Percentiles rank a stretch among this genome's conserved stretches.
These are phyloP conservation scores for Magnaporthales sp. DNA, from an alignment of 2,329 filamentous ascomycete genomes.

Conservation along the genomic window DNA sequence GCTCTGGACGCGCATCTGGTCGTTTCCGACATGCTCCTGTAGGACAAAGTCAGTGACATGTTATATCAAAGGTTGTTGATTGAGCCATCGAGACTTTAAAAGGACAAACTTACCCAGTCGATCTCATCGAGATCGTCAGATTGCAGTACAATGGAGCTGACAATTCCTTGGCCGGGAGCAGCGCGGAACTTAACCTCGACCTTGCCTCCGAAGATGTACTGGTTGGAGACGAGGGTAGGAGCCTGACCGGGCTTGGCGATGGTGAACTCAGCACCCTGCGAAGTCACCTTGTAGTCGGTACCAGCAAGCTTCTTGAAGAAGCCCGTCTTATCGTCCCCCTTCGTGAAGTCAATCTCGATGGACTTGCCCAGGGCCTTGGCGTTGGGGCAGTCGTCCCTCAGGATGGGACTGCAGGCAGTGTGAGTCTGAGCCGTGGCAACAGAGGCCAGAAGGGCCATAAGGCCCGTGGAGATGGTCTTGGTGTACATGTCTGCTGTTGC, in stretches of 20 bases:
- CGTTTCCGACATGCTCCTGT: constrained; percentile 73
- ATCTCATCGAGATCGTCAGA: constrained; percentile 91
- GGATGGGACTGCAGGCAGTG: constrained; percentile 45
- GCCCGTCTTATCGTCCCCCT: constrained; percentile 47
- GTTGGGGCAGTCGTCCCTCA: constrained; percentile 55
- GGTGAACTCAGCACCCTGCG: constrained; percentile 46
- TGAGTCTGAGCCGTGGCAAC: constrained; percentile 44
- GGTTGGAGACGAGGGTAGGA: constrained; percentile 65
- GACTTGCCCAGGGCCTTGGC: constrained; percentile 67
- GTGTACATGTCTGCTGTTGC: constrained; percentile 29
- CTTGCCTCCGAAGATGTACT: constrained; percentile 96
- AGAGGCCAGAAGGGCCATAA: constrained; percentile 40
- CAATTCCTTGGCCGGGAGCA: constrained; percentile 73
- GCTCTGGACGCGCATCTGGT: constrained; percentile 67
- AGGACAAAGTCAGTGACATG: not conserved
- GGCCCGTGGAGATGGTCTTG: constrained; percentile 35
- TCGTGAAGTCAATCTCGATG: constrained; percentile 63
- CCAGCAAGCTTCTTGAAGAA: constrained; percentile 37
- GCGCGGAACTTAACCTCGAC: constrained; percentile 73
- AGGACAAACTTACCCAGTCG: constrained; percentile 50
- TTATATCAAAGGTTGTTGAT: not conserved
- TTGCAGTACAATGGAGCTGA: constrained; percentile 83
- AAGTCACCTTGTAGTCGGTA: constrained; percentile 33
- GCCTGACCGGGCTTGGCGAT: constrained; percentile 60
- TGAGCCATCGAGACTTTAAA: not conserved